Percentiles rank a stretch among this genome's conserved stretches.
Conservation (phyloP, 2,329 filamentous ascomycete genomes). For the Aspergillus sp. region DNA sequence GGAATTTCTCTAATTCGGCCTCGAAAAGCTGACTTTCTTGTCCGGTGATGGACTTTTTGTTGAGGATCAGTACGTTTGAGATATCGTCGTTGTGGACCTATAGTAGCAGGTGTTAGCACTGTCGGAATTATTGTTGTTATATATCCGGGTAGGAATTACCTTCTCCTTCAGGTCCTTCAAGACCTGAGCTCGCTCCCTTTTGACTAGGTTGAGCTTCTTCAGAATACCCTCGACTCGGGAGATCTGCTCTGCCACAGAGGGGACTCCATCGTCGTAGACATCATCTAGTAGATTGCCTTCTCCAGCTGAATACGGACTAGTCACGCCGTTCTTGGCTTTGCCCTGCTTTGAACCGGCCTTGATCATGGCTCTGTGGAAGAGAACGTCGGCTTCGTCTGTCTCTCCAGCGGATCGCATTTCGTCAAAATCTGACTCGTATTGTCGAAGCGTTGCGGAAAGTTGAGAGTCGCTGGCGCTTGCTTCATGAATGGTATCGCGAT, state of each 20-base stretch:
- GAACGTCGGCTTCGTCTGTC: constrained; percentile 80
- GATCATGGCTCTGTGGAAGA: constrained; percentile 86
- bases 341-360: constrained; percentile 67
- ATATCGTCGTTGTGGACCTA: constrained; percentile 97
- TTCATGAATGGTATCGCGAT: constrained; percentile 86
- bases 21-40: constrained; percentile 93
- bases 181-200: constrained; percentile 87
- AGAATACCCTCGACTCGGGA: constrained; percentile 84
- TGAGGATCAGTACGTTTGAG: constrained; percentile 93
- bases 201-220: constrained; percentile 88
- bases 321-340: constrained; percentile 65
- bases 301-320: constrained; percentile 60
- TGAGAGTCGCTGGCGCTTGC: constrained; percentile 85
- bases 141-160: constrained; percentile 57
- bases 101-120: constrained; percentile 1
- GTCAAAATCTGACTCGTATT: constrained; percentile 87
- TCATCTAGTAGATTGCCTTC: constrained; percentile 88
- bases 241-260: constrained; percentile 88
- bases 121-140: background rate
- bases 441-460: constrained; percentile 78
- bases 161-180: constrained; percentile 97
- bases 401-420: constrained; percentile 93
- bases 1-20: constrained; percentile 95
- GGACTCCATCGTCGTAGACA: constrained; percentile 80
- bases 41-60: constrained; percentile 94